phyloP scores from a whole-genome alignment of 1,284 basidiomycete species.

The Trametes hirsuta region DNA sequence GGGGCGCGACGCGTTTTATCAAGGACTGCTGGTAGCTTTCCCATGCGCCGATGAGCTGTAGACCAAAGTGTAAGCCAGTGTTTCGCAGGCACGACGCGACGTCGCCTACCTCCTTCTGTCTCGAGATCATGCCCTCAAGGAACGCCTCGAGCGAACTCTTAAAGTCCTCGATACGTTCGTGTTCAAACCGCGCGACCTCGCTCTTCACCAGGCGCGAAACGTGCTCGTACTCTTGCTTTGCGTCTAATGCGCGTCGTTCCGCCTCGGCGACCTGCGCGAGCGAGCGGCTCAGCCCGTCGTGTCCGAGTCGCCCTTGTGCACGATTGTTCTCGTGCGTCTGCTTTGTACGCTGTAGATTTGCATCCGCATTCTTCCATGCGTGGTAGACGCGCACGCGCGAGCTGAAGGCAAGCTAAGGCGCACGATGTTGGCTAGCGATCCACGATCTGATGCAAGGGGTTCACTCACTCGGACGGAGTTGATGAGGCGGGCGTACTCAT shows the following conservation, averaged over 20 bases:
- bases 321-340: conserved; percentile 82
- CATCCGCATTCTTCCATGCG: conserved; percentile 79
- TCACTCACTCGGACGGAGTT: conserved; percentile 81
- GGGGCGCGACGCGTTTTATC: conserved; percentile 45
- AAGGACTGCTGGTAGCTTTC: conserved; percentile 74
- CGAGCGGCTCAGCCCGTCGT: conserved; percentile 69
- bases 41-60: conserved; percentile 69
- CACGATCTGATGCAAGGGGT: too few relatives aligned
- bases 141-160: conserved; percentile 78
- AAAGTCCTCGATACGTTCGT: conserved; percentile 90
- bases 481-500: conserved; percentile 93
- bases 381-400: conserved; percentile 86
- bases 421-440: neutral
- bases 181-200: conserved; percentile 94
- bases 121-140: conserved; percentile 79
- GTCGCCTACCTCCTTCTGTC: conserved; percentile 75
- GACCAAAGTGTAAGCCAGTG: neutral
- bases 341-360: conserved; percentile 73
- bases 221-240: conserved; percentile 87
- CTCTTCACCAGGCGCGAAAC: conserved; percentile 87
- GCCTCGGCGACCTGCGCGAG: conserved; percentile 84
- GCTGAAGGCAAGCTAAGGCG: conserved; percentile 75
- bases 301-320: conserved; percentile 67
- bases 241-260: conserved; percentile 80
- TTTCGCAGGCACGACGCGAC: neutral